Conservation (phyloP, 345 rosid species). For the Mercurialis annua region DNA sequence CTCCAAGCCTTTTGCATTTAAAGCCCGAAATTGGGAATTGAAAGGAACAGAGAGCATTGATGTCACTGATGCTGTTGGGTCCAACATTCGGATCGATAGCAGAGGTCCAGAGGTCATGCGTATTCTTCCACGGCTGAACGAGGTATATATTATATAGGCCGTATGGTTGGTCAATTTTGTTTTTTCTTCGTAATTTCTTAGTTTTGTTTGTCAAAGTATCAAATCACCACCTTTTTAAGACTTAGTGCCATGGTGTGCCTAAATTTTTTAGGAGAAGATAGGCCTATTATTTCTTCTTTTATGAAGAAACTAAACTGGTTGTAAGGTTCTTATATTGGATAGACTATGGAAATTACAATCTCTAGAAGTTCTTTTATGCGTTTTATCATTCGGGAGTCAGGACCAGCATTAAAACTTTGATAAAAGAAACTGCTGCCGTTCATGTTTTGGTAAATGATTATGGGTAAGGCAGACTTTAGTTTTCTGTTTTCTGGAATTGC, state of each 20-base stretch:
- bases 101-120: conserved; percentile 99
- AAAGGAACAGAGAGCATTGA: conserved; percentile 96
- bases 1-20: conserved; percentile 97
- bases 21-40: conserved; percentile 98
- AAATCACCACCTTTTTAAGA: neutral
- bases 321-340: neutral
- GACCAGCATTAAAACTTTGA: neutral
- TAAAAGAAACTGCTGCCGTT: too few species aligned
- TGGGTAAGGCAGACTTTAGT: neutral
- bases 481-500: neutral
- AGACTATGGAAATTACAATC: neutral
- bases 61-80: conserved; percentile 94
- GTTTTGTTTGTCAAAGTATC: conserved; percentile 1
- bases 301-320: neutral
- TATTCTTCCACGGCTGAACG: conserved; percentile 82
- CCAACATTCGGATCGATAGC: conserved; percentile 93
- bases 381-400: neutral
- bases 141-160: conserved; percentile 44
- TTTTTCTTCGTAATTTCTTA: conserved; percentile 9
- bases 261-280: neutral
- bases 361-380: neutral
- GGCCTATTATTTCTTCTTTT: neutral
- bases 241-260: neutral
- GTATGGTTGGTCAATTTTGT: conserved; percentile 7
- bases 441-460: neutral